phyloP scores from a whole-genome alignment of 768 basidiomycete genomes.

The Rickenella mellea region DNA sequence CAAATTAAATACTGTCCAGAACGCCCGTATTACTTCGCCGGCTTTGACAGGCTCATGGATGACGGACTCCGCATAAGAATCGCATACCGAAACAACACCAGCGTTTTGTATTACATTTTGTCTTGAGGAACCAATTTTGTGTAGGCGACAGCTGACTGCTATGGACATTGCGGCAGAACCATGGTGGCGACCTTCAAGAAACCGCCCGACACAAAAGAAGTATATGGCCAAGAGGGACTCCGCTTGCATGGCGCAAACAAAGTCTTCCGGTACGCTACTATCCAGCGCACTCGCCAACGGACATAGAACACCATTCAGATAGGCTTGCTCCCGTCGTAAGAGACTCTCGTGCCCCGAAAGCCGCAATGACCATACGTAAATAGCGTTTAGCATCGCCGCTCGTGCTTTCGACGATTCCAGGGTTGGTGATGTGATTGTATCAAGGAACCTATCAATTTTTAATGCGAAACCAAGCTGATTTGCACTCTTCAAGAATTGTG shows the following conservation, averaged over 20 bases:
- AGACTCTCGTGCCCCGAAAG: conserved; percentile 64
- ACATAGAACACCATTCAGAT: conserved; percentile 55
- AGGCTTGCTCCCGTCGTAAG: conserved; percentile 63
- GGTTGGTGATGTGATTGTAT: conserved; percentile 41
- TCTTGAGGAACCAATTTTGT: conserved; percentile 12
- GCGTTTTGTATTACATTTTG: conserved; percentile 22
- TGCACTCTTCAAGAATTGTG: conserved; percentile 66
- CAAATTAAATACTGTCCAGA: conserved; percentile 78
- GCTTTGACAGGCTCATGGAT: conserved; percentile 48
- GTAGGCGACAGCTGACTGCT: background rate
- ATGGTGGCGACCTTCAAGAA: background rate
- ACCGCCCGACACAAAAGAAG: background rate
- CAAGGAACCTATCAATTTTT: conserved; percentile 57
- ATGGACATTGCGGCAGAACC: background rate
- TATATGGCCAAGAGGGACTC: background rate
- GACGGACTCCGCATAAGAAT: conserved; percentile 44
- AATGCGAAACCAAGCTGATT: conserved; percentile 67
- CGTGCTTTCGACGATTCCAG: conserved; percentile 52
- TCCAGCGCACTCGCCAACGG: conserved; percentile 51
- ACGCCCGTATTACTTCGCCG: conserved; percentile 63
- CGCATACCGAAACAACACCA: conserved; percentile 19
- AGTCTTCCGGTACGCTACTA: conserved; percentile 34
- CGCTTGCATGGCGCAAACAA: conserved; percentile 9
- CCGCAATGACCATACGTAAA: conserved; percentile 79
- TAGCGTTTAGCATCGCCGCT: conserved; percentile 68